Evolutionary conservation across 2,329 filamentous ascomycete species (phyloP).

Genomic region (Fusarium euwallaceae): DNA sequence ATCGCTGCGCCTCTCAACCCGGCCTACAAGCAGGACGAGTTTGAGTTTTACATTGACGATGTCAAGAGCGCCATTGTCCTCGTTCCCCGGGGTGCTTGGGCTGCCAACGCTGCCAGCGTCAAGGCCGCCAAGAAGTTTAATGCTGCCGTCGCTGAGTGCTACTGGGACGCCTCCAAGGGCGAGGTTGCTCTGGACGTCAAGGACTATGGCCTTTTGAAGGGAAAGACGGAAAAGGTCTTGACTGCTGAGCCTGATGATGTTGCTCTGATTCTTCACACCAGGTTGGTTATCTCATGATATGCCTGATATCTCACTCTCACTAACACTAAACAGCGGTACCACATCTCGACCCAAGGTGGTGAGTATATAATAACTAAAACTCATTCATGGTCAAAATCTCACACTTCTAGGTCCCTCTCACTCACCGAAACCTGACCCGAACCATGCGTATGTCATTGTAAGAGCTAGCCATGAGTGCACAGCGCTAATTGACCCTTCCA

Average conservation of each 20-base stretch:
- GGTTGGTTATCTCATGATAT: constrained; percentile 47
- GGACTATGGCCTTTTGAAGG: constrained; percentile 75
- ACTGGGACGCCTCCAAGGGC: constrained; percentile 74
- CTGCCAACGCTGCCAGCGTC: constrained; percentile 77
- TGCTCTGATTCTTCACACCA: constrained; percentile 86
- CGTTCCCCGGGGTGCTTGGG: constrained; percentile 78
- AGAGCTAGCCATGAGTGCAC: background rate
- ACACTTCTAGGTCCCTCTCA: constrained; percentile 74
- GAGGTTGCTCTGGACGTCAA: constrained; percentile 85
- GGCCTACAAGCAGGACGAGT: constrained; percentile 89
- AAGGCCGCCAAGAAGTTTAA: constrained; percentile 83
- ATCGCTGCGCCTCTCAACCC: constrained; percentile 90
- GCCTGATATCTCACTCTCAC: constrained; percentile 40
- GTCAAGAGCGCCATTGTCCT: constrained; percentile 83
- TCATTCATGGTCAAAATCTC: constrained; percentile 10
- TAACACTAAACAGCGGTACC: constrained; percentile 68
- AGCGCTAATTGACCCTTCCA: constrained; percentile 50
- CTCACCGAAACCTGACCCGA: constrained; percentile 82
- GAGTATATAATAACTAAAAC: constrained; percentile 45
- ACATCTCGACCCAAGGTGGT: constrained; percentile 89
- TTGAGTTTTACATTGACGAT: constrained; percentile 93
- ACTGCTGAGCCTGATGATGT: constrained; percentile 79
- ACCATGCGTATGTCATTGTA: constrained; percentile 73
- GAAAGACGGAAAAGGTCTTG: constrained; percentile 57
- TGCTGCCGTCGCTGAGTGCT: constrained; percentile 88